Conservation (phyloP, 2,329 filamentous ascomycete genomes). For the Lecanicillium sp. region DNA sequence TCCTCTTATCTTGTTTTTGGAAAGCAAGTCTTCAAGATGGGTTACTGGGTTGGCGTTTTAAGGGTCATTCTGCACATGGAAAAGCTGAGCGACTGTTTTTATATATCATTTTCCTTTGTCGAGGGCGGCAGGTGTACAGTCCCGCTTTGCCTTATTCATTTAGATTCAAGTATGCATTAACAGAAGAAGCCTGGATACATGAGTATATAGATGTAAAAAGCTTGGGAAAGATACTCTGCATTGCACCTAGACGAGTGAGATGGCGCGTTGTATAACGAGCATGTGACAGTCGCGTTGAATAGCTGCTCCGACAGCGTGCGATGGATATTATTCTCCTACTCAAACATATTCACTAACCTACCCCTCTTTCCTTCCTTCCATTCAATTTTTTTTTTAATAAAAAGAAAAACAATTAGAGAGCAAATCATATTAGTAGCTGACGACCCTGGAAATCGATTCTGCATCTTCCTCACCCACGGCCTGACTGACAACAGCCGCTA, state of each 20-base stretch:
- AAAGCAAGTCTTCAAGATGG: background rate
- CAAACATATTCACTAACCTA: too few relatives aligned
- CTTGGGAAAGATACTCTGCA: background rate
- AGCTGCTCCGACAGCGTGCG: too few relatives aligned
- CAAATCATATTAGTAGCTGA: too few relatives aligned
- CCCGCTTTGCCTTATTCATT: background rate
- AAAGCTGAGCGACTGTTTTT: conserved; percentile 1
- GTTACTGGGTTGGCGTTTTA: conserved; percentile 8
- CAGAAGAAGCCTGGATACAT: background rate
- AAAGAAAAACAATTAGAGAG: too few relatives aligned
- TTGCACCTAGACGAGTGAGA: too few relatives aligned
- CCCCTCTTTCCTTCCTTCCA: too few relatives aligned
- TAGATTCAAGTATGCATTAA: background rate
- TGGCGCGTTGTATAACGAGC: too few relatives aligned
- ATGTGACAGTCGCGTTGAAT: too few relatives aligned
- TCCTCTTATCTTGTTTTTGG: too few relatives aligned
- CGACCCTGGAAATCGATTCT: background rate
- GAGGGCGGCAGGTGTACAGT: background rate
- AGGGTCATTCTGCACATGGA: background rate
- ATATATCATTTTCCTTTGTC: background rate
- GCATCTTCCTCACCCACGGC: background rate
- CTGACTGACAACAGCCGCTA: background rate
- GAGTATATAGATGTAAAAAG: background rate
- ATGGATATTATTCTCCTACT: too few relatives aligned
- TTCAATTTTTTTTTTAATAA: too few relatives aligned